Evolutionary conservation across 345 rosid species (phyloP).

Genomic region (Ceriops zippeliana): DNA sequence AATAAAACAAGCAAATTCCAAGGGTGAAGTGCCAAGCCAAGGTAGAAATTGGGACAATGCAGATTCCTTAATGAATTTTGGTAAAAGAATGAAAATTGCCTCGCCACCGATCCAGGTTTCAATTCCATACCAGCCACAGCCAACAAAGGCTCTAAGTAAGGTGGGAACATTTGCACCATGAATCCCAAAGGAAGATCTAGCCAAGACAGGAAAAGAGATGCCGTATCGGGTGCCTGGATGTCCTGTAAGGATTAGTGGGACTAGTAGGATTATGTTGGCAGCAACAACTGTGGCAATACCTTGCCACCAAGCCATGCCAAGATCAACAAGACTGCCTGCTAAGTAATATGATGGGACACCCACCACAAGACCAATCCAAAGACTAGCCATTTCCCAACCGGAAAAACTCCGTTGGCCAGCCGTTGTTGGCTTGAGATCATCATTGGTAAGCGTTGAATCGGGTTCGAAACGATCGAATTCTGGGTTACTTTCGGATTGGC

Average conservation of each 20-base stretch:
- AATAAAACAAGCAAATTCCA: constrained; percentile 77
- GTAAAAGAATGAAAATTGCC: constrained; percentile 80
- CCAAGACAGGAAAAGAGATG: constrained; percentile 80
- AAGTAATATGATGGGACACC: constrained; percentile 91
- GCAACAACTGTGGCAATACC: constrained; percentile 80
- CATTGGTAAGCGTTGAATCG: constrained; percentile 68
- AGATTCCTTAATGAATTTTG: constrained; percentile 43
- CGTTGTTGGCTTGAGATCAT: constrained; percentile 75
- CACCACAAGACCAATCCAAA: constrained; percentile 94
- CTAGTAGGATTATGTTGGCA: constrained; percentile 66
- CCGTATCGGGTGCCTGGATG: constrained; percentile 83
- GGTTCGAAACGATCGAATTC: constrained; percentile 32
- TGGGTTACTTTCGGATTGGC: constrained; percentile 20
- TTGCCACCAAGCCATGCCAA: constrained; percentile 99
- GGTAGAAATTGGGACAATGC: constrained; percentile 41
- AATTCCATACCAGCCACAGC: constrained; percentile 97
- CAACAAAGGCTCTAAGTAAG: constrained; percentile 77
- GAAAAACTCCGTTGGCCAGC: constrained; percentile 57
- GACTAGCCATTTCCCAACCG: constrained; percentile 80
- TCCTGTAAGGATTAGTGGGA: constrained; percentile 73
- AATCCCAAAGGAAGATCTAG: constrained; percentile 80
- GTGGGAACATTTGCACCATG: constrained; percentile 85
- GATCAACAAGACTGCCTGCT: constrained; percentile 83
- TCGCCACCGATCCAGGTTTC: constrained; percentile 99
- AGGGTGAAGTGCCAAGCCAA: constrained; percentile 88